Percentiles rank a stretch among this genome's conserved stretches.
Conservation (phyloP, 2,329 filamentous ascomycete genomes). For the Scedosporium apiospermum region DNA sequence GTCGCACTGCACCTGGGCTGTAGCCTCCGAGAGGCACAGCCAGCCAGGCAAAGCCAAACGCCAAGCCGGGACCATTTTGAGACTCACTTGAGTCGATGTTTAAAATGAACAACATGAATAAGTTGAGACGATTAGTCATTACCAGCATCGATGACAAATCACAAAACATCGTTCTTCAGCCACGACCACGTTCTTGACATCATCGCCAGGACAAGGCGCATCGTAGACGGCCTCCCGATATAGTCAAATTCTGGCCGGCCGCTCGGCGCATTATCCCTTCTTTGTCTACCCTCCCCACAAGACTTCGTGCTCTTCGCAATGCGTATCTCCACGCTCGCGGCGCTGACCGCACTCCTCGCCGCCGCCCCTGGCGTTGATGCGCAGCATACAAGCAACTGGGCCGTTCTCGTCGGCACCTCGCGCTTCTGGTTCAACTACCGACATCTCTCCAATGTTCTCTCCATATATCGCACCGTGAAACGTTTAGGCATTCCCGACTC, state of each 20-base stretch:
- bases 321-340: constrained; percentile 36
- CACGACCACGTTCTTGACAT: not conserved
- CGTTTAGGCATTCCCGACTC: constrained; percentile 95
- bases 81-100: constrained; percentile 2
- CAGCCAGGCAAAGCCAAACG: not conserved
- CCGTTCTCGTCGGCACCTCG: constrained; percentile 94
- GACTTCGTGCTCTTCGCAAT: constrained; percentile 31
- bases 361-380: constrained; percentile 32
- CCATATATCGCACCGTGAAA: constrained; percentile 96
- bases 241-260: too few relatives aligned
- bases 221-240: not conserved
- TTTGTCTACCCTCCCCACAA: constrained; percentile 27
- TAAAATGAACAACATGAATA: not conserved
- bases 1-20: not conserved
- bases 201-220: not conserved
- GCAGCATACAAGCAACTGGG: constrained; percentile 97
- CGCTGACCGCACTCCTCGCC: constrained; percentile 35
- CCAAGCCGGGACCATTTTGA: not conserved
- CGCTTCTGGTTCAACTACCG: constrained; percentile 99
- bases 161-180: not conserved
- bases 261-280: too few relatives aligned
- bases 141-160: not conserved
- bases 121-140: not conserved
- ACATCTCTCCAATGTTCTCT: constrained; percentile 94
- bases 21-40: not conserved